Evolutionary conservation across 2,329 filamentous ascomycete genomes (phyloP), one percentile per base, ranked within the genome.

Genomic region (Botrytis fabae): DNA sequence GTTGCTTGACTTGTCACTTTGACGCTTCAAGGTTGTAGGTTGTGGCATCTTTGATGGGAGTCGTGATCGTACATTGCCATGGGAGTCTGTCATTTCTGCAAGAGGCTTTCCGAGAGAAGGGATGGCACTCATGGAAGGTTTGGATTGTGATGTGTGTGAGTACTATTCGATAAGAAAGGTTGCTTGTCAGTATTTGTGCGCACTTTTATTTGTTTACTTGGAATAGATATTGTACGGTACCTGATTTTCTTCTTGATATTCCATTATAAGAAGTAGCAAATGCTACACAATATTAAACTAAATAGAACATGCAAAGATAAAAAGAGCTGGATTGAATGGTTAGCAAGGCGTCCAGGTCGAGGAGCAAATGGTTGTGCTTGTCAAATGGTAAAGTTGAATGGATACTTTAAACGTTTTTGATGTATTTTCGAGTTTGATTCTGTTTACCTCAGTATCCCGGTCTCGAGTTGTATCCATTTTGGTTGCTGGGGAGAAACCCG

Each of bases 1-100:
- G 35, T 82, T 76, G 69, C 77, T 76, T 62, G 70, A 59, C 60
- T 73, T 65, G 10, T 71, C 65, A 46, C 76, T 44, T 73, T 84
- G 84, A 76, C 89, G 86, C 82, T 91, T 91, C 74, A 86, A 72
- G 20, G 82, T 83, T 1, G 80, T 78, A 74, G 84, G 76, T 16
- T 84, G 80, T 18, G 83, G 82, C 48, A 84, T 82, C 70, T 83
- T 83, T 54, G 83, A 83, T 0, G 84, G 80, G 2, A 82, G 80
- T 68, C 85, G 85, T 32, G 82, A 80, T 69, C 88, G 86, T 61
- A 85, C 81, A 79, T 91, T 91, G 81, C 83, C 84, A 78, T 91
- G 87, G n/a, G 89, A 90, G 12, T 90, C 87, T 78, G 83, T 85
- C 76, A 89, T 86, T 78, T 90, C 88, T 16, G 84, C 81, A 25